Evolutionary conservation across 345 rosid species (phyloP).

Genomic region (Populus simonii): DNA sequence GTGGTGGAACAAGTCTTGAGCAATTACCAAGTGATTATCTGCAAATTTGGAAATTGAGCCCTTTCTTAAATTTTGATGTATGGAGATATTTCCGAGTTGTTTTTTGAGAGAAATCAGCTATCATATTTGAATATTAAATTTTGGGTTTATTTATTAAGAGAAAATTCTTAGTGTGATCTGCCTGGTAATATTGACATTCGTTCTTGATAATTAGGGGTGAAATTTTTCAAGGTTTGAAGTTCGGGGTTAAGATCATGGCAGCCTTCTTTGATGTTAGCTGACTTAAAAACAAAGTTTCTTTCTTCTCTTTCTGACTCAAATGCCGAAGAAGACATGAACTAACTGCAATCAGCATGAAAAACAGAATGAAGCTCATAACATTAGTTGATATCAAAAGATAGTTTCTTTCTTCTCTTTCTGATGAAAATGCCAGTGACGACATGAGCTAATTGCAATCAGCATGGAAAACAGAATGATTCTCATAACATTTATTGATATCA

Average conservation of each 20-base stretch:
- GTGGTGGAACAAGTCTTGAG: background rate
- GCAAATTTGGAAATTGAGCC: background rate
- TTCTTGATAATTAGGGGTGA: too few species aligned
- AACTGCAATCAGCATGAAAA: background rate
- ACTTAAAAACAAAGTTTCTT: background rate
- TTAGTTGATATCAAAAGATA: too few species aligned
- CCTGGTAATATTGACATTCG: background rate
- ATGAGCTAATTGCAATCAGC: background rate
- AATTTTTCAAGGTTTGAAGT: background rate
- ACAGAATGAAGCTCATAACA: too few species aligned
- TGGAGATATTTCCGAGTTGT: background rate
- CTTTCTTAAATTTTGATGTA: conserved; percentile 5
- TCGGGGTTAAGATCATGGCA: background rate
- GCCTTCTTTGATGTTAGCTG: background rate
- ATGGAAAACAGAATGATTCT: background rate
- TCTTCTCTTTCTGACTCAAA: background rate
- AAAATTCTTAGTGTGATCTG: background rate
- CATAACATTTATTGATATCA: too few species aligned
- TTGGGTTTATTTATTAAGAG: background rate
- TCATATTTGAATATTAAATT: background rate
- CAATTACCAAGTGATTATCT: background rate
- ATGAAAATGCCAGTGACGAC: background rate
- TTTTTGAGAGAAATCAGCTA: conserved; percentile 1
- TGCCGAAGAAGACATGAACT: background rate
- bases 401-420: background rate